These are phyloP conservation scores for Letharia lupina DNA, from an alignment of 495 filamentous ascomycete species.

Conservation along the genomic window DNA sequence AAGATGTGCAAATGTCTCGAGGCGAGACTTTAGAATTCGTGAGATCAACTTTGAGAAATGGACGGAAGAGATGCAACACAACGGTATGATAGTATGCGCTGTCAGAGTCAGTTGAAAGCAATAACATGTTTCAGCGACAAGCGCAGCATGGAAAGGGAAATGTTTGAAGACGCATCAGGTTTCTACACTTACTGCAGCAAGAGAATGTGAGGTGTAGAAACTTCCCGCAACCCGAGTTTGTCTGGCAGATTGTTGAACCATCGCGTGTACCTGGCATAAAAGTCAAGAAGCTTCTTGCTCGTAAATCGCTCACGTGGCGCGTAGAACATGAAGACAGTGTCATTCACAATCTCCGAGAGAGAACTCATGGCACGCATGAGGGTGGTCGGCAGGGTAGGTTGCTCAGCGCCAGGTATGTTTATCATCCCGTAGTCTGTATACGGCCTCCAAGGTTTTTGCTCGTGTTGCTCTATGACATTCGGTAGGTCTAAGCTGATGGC, in stretches of 20 bases:
- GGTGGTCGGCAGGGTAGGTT: constrained; percentile 19
- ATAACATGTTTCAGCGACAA: neutral
- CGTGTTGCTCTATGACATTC: constrained; percentile 22
- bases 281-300: constrained; percentile 31
- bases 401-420: constrained; percentile 5
- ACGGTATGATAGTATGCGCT: constrained; percentile 34
- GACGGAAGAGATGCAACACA: constrained; percentile 34
- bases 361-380: constrained; percentile 31
- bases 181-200: constrained; percentile 34
- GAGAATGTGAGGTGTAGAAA: constrained; percentile 31
- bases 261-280: constrained; percentile 33
- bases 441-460: constrained; percentile 29
- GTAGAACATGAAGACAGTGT: constrained; percentile 39
- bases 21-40: constrained; percentile 26
- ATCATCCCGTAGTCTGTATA: constrained; percentile 21
- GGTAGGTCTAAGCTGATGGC: constrained; percentile 37
- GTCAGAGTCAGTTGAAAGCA: constrained; percentile 5
- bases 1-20: constrained; percentile 28
- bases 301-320: constrained; percentile 39
- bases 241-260: constrained; percentile 37
- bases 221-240: constrained; percentile 28
- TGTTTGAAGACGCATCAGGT: neutral
- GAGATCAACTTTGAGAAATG: constrained; percentile 30
- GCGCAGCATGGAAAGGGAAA: neutral
- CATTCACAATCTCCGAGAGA: constrained; percentile 38